Base-by-base conservation (phyloP, 2,329 filamentous ascomycete species). In the Tolypocladium amazonense region DNA sequence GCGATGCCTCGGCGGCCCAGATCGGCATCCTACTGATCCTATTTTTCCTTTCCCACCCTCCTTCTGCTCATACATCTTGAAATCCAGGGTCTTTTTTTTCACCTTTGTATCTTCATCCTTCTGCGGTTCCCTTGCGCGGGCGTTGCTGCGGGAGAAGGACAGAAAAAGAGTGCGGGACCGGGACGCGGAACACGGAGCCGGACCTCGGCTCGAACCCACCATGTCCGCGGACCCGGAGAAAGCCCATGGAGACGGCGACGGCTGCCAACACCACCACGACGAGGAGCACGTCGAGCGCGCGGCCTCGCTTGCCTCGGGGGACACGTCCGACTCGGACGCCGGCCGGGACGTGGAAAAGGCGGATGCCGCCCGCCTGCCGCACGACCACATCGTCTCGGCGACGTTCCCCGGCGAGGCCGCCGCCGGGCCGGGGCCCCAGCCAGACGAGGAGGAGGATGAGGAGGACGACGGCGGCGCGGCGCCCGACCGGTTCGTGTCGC, bases 401-500 rank as follows among this genome's bases (percentile, higher is more conserved):
- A 50, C 45, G 45, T 50, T 30, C 45, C 45, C 45, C 45, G 45
- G 45, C 45, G 45, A 50, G 25, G 45, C 45, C 5, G 45, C 45
- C 14, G 45, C 45, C 25, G 45, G 45, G 14, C 45, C 45, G 14
- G 45, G 58, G 38, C 57, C 23, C n/a, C 18, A 9, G 14, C 30
- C 18, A n/a, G 27, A 15, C 23, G 25, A 25, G 2, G 53, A 14
- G 1, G n/a, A 37, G 5, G 50, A 41, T 11, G 43, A 35, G 23
- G 23, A 15, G 2, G 27, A 37, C 20, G 57, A 18, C 38, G 11
- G 52, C 2, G 60, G 30, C 38, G 37, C 33, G 6, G 58, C 43
- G 27, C 52, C 63, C 30, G 52, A 54, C 33, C 63, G 62, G 53
- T 65, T 62, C 12, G 61, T 62, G 56, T 75, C 76, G 15, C 72